A percentile compares a stretch with the other conserved stretches of the same genome.
These are phyloP conservation scores for Claviceps maximensis DNA, from an alignment of 2,329 filamentous ascomycete species.

Conservation along the genomic window DNA sequence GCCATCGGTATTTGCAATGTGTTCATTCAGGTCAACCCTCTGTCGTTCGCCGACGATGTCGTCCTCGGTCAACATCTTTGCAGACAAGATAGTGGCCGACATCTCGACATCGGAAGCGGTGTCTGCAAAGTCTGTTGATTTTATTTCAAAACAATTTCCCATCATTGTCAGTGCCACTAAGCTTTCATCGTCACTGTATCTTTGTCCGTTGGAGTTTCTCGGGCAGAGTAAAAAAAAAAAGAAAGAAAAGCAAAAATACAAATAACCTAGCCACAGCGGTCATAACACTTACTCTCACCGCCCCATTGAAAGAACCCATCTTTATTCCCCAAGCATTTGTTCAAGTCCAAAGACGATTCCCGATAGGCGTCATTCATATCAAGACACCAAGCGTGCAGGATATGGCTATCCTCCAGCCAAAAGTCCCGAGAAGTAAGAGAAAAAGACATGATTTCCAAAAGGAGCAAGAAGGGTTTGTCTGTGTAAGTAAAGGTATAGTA, in stretches of 20 bases:
- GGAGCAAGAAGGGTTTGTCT: neutral
- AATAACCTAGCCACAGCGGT: too few species aligned
- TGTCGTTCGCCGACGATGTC: slow-evolving; percentile 5
- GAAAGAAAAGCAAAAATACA: neutral
- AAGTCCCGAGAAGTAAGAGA: neutral
- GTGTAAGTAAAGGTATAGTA: too few species aligned
- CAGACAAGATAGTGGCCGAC: neutral
- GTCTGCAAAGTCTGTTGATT: slow-evolving; percentile 2
- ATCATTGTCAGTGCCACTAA: neutral
- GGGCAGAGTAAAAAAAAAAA: neutral
- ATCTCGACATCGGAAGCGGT: neutral
- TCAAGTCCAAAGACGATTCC: slow-evolving; percentile 4
- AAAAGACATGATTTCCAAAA: slow-evolving; percentile 2
- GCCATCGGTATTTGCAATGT: slow-evolving; percentile 7
- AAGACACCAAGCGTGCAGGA: slow-evolving; percentile 5
- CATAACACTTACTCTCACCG: slow-evolving; percentile 6
- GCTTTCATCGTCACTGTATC: neutral
- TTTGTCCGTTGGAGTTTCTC: too few species aligned
- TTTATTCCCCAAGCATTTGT: slow-evolving; percentile 7
- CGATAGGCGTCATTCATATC: neutral
- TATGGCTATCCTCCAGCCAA: slow-evolving; percentile 5
- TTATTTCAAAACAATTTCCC: too few species aligned
- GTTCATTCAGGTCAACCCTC: slow-evolving; percentile 7
- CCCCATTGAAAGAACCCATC: slow-evolving; percentile 9
- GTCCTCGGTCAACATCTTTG: slow-evolving; percentile 1